Percentiles rank a stretch among this genome's conserved stretches.
These are phyloP conservation scores for Tolypocladium ophioglossoides DNA, from an alignment of 2,329 filamentous ascomycete genomes.

Conservation along the genomic window DNA sequence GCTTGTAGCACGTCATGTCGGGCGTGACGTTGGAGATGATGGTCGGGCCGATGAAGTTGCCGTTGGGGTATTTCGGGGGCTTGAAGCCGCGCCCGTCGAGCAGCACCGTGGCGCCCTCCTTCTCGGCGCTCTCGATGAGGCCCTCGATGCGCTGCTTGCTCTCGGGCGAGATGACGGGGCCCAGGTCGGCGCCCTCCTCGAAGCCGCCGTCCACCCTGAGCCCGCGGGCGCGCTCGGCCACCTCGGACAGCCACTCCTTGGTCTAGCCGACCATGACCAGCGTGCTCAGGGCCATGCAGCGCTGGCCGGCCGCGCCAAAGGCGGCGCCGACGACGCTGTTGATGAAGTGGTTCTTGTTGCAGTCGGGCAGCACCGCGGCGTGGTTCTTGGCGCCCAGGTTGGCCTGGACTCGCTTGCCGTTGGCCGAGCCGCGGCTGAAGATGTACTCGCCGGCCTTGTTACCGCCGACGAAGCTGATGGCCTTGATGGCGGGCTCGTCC, in stretches of 20 bases:
- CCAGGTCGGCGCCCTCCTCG: conserved; percentile 68
- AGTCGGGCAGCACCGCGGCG: conserved; percentile 72
- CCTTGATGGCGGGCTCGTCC: conserved; percentile 77
- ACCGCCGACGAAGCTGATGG: conserved; percentile 75
- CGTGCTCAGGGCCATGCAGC: conserved; percentile 79
- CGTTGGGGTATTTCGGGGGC: conserved; percentile 70
- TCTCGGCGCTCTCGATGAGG: conserved; percentile 65
- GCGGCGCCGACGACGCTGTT: conserved; percentile 77
- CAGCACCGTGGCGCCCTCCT: conserved; percentile 73
- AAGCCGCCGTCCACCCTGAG: conserved; percentile 73
- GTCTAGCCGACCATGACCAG: conserved; percentile 78
- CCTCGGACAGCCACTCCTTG: conserved; percentile 69
- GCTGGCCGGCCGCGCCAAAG: conserved; percentile 75
- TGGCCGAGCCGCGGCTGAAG: conserved; percentile 65
- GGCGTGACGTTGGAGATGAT: conserved; percentile 73
- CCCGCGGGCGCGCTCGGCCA: conserved; percentile 63
- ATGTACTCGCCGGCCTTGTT: conserved; percentile 89
- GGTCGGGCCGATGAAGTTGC: conserved; percentile 77
- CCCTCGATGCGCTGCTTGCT: conserved; percentile 69
- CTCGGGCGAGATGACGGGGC: conserved; percentile 71
- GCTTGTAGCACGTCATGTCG: conserved; percentile 73
- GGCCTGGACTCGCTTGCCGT: conserved; percentile 81
- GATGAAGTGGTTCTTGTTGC: conserved; percentile 82
- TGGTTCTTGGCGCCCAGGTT: conserved; percentile 87
- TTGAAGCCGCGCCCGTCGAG: conserved; percentile 68